Conservation (phyloP, 768 basidiomycete genomes). For the Mycena galericulata region DNA sequence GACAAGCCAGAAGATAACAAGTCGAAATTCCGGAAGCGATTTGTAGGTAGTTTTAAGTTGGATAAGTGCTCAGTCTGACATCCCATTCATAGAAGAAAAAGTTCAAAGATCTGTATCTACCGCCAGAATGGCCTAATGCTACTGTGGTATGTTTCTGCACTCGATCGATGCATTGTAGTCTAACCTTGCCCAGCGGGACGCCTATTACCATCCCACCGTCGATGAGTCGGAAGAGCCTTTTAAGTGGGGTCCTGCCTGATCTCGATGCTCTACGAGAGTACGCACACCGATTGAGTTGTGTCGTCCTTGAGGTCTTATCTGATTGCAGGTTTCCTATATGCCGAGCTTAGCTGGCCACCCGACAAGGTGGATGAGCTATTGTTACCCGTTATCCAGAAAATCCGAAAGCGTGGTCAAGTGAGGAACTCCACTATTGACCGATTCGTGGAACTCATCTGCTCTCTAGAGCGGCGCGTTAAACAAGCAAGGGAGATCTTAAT, state of each 20-base stretch:
- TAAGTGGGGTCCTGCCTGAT: constrained; percentile 97
- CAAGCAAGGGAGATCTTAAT: constrained; percentile 81
- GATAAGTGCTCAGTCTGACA: not conserved
- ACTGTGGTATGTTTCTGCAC: constrained; percentile 73
- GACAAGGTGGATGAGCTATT: constrained; percentile 90
- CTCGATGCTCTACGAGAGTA: constrained; percentile 90
- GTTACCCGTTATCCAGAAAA: constrained; percentile 91
- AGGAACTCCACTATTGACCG: not conserved
- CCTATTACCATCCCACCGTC: constrained; percentile 92
- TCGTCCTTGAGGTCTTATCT: constrained; percentile 23
- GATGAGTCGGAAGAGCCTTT: constrained; percentile 94
- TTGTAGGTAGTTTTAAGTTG: constrained; percentile 65
- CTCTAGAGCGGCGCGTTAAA: constrained; percentile 71
- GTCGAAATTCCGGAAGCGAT: constrained; percentile 84
- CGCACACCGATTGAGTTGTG: constrained; percentile 37
- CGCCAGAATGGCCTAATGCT: constrained; percentile 92
- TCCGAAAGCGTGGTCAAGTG: constrained; percentile 85
- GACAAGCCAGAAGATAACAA: constrained; percentile 81
- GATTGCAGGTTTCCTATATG: constrained; percentile 69
- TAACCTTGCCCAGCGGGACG: constrained; percentile 73
- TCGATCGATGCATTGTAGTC: not conserved
- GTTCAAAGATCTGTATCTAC: constrained; percentile 85
- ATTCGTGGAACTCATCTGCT: constrained; percentile 9
- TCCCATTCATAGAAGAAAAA: constrained; percentile 78
- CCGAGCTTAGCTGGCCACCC: constrained; percentile 87